These are phyloP conservation scores for Endoconidiophora polonica DNA, from an alignment of 2,329 filamentous ascomycete genomes.

Conservation along the genomic window DNA sequence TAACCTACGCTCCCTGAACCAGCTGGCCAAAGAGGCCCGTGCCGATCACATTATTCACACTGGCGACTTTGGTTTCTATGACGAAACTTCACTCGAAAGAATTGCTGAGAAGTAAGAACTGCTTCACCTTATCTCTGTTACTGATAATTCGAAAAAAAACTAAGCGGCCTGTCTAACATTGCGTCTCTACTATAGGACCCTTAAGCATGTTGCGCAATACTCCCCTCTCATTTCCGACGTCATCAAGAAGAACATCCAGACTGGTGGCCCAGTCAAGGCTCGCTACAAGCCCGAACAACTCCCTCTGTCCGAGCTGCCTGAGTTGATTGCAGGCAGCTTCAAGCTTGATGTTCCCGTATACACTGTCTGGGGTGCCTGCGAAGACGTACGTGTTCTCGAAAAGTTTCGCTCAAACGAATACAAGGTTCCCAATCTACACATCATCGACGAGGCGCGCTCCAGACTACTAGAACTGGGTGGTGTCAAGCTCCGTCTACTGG, in stretches of 20 bases:
- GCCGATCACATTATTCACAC: constrained; percentile 98
- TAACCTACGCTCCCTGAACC: constrained; percentile 88
- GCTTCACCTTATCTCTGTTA: not conserved
- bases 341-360: constrained; percentile 94
- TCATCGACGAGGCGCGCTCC: constrained; percentile 95
- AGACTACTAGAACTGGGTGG: constrained; percentile 88
- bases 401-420: constrained; percentile 97
- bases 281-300: constrained; percentile 69
- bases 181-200: constrained; percentile 43
- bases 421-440: constrained; percentile 92
- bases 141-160: not conserved
- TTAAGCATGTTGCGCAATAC: constrained; percentile 97
- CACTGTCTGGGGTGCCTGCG: constrained; percentile 97
- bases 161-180: not conserved
- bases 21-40: constrained; percentile 83
- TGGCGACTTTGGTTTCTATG: constrained; percentile 98
- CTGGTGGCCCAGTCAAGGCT: constrained; percentile 63
- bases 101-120: constrained; percentile 92
- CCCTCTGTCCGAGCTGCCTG: constrained; percentile 79
- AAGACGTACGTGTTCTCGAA: constrained; percentile 92
- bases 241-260: constrained; percentile 49
- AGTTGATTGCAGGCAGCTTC: constrained; percentile 73
- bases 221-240: constrained; percentile 79
- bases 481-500: constrained; percentile 85
- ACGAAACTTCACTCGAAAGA: constrained; percentile 83